These are phyloP conservation scores for Mentha longifolia DNA, from an alignment of 257 asterid genomes.

Conservation along the genomic window DNA sequence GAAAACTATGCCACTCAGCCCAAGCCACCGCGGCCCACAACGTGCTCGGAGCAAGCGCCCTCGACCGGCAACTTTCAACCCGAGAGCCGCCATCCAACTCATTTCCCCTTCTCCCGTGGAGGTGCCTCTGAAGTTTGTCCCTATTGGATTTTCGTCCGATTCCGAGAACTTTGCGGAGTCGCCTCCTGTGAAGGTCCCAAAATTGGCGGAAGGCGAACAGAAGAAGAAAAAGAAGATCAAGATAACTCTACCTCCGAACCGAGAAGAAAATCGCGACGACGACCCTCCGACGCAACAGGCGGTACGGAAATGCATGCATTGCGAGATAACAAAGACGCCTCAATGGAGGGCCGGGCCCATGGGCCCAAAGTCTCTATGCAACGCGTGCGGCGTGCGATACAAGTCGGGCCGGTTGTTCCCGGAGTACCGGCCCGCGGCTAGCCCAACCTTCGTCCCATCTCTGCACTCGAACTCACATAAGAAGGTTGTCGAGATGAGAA, in stretches of 20 bases:
- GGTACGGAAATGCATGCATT: slow-evolving; percentile 68
- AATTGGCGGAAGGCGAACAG: slow-evolving; percentile 37
- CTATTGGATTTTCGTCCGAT: slow-evolving; percentile 39
- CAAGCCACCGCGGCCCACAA: slow-evolving; percentile 63
- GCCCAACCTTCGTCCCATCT: slow-evolving; percentile 62
- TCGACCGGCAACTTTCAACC: slow-evolving; percentile 72
- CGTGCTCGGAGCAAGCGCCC: slow-evolving; percentile 98
- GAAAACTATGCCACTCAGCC: slow-evolving; percentile 50
- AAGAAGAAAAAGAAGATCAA: slow-evolving; percentile 74
- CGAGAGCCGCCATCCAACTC: slow-evolving; percentile 57
- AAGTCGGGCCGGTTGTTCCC: slow-evolving; percentile 68
- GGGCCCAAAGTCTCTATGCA: slow-evolving; percentile 74
- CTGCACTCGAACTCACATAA: slow-evolving; percentile 71
- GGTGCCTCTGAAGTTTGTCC: slow-evolving; percentile 42
- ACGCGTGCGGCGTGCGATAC: slow-evolving; percentile 73
- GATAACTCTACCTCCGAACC: slow-evolving; percentile 25
- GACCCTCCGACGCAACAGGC: slow-evolving; percentile 48
- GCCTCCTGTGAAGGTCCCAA: slow-evolving; percentile 33
- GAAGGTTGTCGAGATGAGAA: slow-evolving; percentile 65
- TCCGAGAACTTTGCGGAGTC: slow-evolving; percentile 51
- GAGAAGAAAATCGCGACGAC: slow-evolving; percentile 27
- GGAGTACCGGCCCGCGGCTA: slow-evolving; percentile 68
- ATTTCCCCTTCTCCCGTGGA: slow-evolving; percentile 43
- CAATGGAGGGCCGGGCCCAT: slow-evolving; percentile 73
- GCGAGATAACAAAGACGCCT: slow-evolving; percentile 66